Percentiles rank a stretch among this genome's conserved stretches.
These are phyloP conservation scores for Amyloporia xantha DNA, from an alignment of 768 basidiomycete genomes.

Conservation along the genomic window DNA sequence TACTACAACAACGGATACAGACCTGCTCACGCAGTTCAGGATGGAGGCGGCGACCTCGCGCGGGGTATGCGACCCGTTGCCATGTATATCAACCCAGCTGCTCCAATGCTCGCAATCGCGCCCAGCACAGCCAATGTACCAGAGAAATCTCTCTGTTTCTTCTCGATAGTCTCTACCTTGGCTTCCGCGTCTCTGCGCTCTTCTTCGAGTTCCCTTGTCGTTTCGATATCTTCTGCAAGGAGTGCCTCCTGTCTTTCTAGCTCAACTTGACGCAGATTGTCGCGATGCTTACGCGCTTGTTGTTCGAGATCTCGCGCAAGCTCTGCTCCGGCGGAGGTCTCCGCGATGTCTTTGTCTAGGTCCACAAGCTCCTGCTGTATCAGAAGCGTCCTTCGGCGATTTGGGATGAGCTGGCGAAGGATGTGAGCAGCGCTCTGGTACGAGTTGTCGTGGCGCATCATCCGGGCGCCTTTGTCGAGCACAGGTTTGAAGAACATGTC, in stretches of 20 bases:
- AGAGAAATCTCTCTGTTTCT: not conserved
- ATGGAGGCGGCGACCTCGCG: not conserved
- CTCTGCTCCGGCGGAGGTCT: conserved; percentile 49
- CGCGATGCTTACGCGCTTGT: conserved; percentile 38
- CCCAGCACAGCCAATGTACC: not conserved
- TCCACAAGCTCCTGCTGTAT: conserved; percentile 53
- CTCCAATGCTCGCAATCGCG: not conserved
- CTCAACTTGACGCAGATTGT: conserved; percentile 32
- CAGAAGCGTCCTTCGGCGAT: conserved; percentile 35
- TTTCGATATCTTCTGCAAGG: conserved; percentile 1
- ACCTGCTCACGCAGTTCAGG: too few relatives aligned
- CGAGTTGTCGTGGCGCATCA: conserved; percentile 38
- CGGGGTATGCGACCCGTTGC: not conserved
- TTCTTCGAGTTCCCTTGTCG: not conserved
- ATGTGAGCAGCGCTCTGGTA: conserved; percentile 34
- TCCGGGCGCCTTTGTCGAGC: conserved; percentile 48
- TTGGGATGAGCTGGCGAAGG: conserved; percentile 35
- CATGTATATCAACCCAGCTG: not conserved
- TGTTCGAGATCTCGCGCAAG: conserved; percentile 43
- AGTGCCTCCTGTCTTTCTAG: not conserved
- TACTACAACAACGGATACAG: too few relatives aligned
- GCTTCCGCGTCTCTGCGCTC: not conserved
- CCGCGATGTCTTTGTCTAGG: conserved; percentile 37
- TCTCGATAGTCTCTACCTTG: conserved; percentile 3
- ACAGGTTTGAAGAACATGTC: conserved; percentile 95